These are phyloP conservation scores for Coniochaeta sp. DNA, from an alignment of 2,329 filamentous ascomycete genomes.

Conservation along the genomic window DNA sequence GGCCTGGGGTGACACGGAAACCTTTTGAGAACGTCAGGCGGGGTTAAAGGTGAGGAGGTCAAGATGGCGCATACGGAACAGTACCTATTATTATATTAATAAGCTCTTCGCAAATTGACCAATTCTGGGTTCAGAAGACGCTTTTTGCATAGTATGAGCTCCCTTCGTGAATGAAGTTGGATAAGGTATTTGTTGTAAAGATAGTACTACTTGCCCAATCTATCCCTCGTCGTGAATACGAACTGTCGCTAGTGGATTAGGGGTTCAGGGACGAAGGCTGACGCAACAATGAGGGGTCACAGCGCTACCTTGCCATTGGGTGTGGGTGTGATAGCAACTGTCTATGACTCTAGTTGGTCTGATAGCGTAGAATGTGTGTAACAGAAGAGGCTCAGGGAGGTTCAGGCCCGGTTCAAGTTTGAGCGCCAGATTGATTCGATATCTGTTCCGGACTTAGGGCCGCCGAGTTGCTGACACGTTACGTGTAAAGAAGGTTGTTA, in stretches of 20 bases:
- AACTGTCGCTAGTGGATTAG: neutral
- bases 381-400: neutral
- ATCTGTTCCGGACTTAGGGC: neutral
- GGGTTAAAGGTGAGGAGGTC: neutral
- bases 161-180: no score
- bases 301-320: neutral
- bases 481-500: neutral
- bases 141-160: no score
- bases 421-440: neutral
- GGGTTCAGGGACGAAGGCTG: neutral
- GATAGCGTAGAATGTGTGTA: neutral
- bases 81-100: no score
- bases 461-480: neutral
- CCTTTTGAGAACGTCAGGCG: neutral
- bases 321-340: neutral
- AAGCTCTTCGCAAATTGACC: no score
- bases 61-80: no score
- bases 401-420: neutral
- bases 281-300: neutral
- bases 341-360: no score
- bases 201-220: no score
- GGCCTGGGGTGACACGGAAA: neutral
- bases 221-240: neutral
- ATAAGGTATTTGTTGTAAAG: no score
- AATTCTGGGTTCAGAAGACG: no score